Evolutionary conservation across 371 early-diverging fungal species (phyloP).

Genomic region (Saksenaea oblongispora): DNA sequence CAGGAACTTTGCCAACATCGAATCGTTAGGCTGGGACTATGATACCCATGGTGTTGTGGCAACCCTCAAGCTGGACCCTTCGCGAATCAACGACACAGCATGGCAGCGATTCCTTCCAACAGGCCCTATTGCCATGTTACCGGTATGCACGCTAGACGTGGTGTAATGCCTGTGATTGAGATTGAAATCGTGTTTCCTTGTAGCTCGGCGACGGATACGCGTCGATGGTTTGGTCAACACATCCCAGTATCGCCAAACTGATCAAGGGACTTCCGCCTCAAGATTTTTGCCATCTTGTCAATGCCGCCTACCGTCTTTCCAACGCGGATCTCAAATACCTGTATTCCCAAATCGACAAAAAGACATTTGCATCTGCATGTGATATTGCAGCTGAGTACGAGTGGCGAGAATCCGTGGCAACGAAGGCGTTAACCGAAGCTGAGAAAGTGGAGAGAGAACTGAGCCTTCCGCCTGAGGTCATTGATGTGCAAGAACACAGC

Average conservation of each 20-base stretch:
- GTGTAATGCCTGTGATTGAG: neutral
- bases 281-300: constrained; percentile 73
- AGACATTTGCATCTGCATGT: constrained; percentile 35
- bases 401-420: constrained; percentile 67
- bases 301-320: constrained; percentile 79
- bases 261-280: constrained; percentile 62
- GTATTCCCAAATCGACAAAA: constrained; percentile 51
- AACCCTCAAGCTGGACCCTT: constrained; percentile 62
- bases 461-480: constrained; percentile 64
- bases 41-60: constrained; percentile 88
- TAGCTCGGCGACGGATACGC: constrained; percentile 63
- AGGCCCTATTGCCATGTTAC: constrained; percentile 92
- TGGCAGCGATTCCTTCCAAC: constrained; percentile 95
- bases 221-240: constrained; percentile 92
- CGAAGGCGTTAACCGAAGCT: constrained; percentile 24
- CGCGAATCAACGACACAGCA: constrained; percentile 65
- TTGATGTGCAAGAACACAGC: constrained; percentile 64
- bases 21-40: constrained; percentile 89
- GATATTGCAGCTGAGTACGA: constrained; percentile 61
- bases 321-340: constrained; percentile 77
- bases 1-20: constrained; percentile 80
- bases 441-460: constrained; percentile 23
- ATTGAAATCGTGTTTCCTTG: neutral
- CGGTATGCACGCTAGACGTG: constrained; percentile 48
- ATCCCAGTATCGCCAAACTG: constrained; percentile 62